Evolutionary conservation across 1,139 yeast genomes (phyloP).

Genomic region (Saccharomyces hybrid): DNA sequence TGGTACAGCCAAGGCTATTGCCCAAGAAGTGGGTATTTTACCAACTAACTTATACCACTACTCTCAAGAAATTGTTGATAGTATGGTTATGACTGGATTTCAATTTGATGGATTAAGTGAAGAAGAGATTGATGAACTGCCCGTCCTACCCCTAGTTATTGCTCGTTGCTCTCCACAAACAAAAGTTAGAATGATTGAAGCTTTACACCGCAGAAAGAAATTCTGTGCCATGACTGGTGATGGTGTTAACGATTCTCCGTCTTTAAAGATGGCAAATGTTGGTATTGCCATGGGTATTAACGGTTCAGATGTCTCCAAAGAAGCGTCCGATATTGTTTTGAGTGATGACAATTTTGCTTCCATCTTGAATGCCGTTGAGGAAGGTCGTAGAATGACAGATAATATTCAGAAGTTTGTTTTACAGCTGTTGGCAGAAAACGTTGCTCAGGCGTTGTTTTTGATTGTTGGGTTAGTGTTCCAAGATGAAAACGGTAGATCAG

Average conservation of each 20-base stretch:
- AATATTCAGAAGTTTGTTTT: slow-evolving; percentile 91
- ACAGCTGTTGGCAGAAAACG: slow-evolving; percentile 90
- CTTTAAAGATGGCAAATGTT: slow-evolving; percentile 90
- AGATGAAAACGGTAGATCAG: slow-evolving; percentile 63
- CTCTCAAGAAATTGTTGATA: slow-evolving; percentile 59
- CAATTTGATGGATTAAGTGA: slow-evolving; percentile 66
- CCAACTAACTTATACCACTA: slow-evolving; percentile 64
- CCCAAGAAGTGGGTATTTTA: slow-evolving; percentile 82
- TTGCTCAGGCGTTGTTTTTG: slow-evolving; percentile 79
- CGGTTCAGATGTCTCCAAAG: slow-evolving; percentile 98
- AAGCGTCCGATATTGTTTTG: slow-evolving; percentile 95
- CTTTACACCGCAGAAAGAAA: slow-evolving; percentile 86
- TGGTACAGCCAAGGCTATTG: slow-evolving; percentile 84
- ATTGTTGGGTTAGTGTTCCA: slow-evolving; percentile 67
- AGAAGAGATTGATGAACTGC: slow-evolving; percentile 61
- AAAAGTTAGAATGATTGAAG: slow-evolving; percentile 85
- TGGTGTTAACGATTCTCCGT: slow-evolving; percentile 98
- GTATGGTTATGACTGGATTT: slow-evolving; percentile 76
- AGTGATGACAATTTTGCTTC: slow-evolving; percentile 97
- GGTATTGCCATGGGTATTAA: slow-evolving; percentile 96
- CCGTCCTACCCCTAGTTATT: slow-evolving; percentile 78
- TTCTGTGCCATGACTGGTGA: slow-evolving; percentile 99
- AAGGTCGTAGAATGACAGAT: slow-evolving; percentile 92
- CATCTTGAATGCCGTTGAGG: slow-evolving; percentile 85
- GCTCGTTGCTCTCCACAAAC: slow-evolving; percentile 98